Conservation (phyloP, 2,329 filamentous ascomycete genomes). For the Colletotrichum spinosum region DNA sequence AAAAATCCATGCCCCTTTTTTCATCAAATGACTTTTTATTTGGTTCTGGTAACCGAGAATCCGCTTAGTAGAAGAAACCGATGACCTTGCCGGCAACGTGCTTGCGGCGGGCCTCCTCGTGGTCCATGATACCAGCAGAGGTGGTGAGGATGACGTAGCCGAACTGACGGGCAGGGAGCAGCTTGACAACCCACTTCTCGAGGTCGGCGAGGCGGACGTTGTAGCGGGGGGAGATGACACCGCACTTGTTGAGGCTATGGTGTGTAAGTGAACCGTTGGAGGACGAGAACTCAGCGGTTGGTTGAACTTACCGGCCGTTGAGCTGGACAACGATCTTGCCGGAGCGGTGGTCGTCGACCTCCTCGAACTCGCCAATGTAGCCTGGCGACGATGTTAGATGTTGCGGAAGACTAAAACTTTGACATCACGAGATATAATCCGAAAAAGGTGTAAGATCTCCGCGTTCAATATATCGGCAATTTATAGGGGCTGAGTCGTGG, state of each 20-base stretch:
- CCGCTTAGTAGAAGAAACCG: slow-evolving; percentile 95
- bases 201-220: slow-evolving; percentile 97
- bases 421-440: slow-evolving; percentile 77
- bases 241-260: slow-evolving; percentile 88
- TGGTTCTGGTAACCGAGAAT: slow-evolving; percentile 18
- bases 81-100: slow-evolving; percentile 99
- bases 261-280: background rate
- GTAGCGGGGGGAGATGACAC: slow-evolving; percentile 99
- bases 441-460: slow-evolving; percentile 98
- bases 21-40: slow-evolving; percentile 36
- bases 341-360: slow-evolving; percentile 98
- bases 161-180: slow-evolving; percentile 99
- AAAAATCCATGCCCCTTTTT: slow-evolving; percentile 47
- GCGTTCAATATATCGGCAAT: slow-evolving; percentile 95
- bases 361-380: slow-evolving; percentile 98
- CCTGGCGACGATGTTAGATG: slow-evolving; percentile 78
- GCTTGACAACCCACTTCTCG: slow-evolving; percentile 99
- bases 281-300: background rate
- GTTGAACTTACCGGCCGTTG: slow-evolving; percentile 77
- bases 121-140: slow-evolving; percentile 88
- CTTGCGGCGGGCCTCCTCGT: slow-evolving; percentile 90
- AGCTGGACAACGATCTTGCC: slow-evolving; percentile 99
- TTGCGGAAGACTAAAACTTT: slow-evolving; percentile 96
- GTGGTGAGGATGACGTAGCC: slow-evolving; percentile 98
- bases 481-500: slow-evolving; percentile 99